A percentile compares a stretch with the other conserved stretches of the same genome.
These are phyloP conservation scores for Metarhizium brunneum DNA, from an alignment of 2,329 filamentous ascomycete genomes.

Conservation along the genomic window DNA sequence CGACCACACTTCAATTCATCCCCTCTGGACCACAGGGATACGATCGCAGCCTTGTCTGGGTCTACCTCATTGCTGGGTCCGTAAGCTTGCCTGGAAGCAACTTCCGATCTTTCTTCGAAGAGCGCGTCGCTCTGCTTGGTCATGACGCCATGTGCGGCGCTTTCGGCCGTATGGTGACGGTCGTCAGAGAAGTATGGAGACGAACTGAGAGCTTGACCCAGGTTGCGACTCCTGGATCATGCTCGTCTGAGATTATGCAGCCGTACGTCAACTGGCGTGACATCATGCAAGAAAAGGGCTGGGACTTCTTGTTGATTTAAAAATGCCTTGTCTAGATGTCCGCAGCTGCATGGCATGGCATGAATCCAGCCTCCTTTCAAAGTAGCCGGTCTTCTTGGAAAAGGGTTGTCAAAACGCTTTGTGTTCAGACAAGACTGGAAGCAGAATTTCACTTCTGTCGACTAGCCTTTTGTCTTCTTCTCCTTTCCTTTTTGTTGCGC, in stretches of 20 bases:
- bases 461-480: background rate
- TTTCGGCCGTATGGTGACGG: constrained; percentile 70
- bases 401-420: background rate
- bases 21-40: constrained; percentile 74
- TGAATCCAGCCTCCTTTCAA: constrained; percentile 13
- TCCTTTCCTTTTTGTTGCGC: background rate
- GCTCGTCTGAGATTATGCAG: constrained; percentile 29
- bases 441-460: no score
- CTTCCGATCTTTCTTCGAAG: constrained; percentile 71
- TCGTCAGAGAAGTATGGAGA: constrained; percentile 79
- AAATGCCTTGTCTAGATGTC: background rate
- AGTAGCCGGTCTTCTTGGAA: constrained; percentile 19
- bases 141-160: constrained; percentile 73
- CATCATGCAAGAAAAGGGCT: constrained; percentile 82
- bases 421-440: no score
- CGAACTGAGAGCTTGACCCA: constrained; percentile 52
- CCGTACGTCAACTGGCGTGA: constrained; percentile 89
- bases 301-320: constrained; percentile 88
- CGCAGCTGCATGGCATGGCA: no score
- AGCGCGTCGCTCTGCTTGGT: constrained; percentile 65
- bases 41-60: constrained; percentile 88
- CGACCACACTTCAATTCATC: constrained; percentile 68
- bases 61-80: constrained; percentile 78
- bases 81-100: constrained; percentile 62
- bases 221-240: constrained; percentile 25